phyloP scores from a whole-genome alignment of 2,329 filamentous ascomycete species.

The Aspergillus aculeatinus region DNA sequence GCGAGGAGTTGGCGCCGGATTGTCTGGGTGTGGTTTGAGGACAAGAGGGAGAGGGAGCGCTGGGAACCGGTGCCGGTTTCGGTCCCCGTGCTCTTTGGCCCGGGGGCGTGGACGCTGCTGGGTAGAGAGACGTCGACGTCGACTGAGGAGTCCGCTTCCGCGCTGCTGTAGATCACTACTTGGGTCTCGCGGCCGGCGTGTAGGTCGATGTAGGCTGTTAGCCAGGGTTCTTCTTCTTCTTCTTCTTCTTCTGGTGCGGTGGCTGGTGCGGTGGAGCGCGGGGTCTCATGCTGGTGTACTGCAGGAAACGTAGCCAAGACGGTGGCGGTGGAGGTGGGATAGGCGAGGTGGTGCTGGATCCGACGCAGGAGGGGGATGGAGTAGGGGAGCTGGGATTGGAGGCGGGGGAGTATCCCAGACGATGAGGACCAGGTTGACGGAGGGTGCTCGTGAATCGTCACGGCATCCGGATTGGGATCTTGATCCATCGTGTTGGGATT shows the following conservation, averaged over 20 bases:
- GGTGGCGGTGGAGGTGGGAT: slow-evolving; percentile 33
- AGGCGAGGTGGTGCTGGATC: slow-evolving; percentile 38
- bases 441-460: neutral
- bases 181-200: slow-evolving; percentile 42
- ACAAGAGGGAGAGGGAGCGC: neutral
- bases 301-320: slow-evolving; percentile 35
- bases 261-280: no score
- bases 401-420: slow-evolving; percentile 22
- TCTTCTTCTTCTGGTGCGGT: neutral
- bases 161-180: slow-evolving; percentile 42
- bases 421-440: neutral
- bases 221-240: slow-evolving; percentile 30
- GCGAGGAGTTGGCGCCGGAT: slow-evolving; percentile 7
- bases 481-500: neutral
- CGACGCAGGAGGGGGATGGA: slow-evolving; percentile 39
- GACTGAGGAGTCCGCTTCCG: slow-evolving; percentile 26
- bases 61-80: no score
- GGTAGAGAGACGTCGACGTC: no score
- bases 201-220: slow-evolving; percentile 44
- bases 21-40: neutral
- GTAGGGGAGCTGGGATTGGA: slow-evolving; percentile 38
- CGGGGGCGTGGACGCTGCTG: no score
- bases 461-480: neutral
- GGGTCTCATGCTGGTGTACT: no score
- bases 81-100: no score